A percentile compares a stretch with the other conserved stretches of the same genome.
Evolutionary conservation across 192 early-diverging fungal species (phyloP).

Genomic region (Lobosporangium transversale): DNA sequence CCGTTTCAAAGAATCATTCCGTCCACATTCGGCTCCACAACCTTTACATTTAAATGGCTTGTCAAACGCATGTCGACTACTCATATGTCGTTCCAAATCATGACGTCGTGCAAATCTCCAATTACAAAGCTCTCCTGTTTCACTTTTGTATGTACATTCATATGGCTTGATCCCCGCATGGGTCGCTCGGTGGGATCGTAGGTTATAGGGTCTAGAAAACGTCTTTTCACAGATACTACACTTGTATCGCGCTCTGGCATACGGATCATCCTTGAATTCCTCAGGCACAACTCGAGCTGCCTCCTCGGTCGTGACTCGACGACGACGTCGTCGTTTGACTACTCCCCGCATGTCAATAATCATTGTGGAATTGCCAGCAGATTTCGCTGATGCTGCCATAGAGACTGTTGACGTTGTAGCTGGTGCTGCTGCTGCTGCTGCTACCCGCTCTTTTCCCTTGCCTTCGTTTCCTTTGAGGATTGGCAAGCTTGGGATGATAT

Average conservation of each 20-base stretch:
- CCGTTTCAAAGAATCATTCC: constrained; percentile 4
- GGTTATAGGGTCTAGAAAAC: constrained; percentile 1
- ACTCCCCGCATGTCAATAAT: not conserved
- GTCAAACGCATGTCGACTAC: not conserved
- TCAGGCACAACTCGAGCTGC: not conserved
- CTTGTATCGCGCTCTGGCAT: constrained; percentile 1
- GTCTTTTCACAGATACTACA: constrained; percentile 4
- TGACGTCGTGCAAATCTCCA: constrained; percentile 1
- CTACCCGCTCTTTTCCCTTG: not conserved
- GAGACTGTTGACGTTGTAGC: too few relatives aligned
- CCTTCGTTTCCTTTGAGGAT: not conserved
- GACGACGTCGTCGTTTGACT: not conserved
- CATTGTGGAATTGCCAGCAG: not conserved
- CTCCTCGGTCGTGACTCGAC: constrained; percentile 6
- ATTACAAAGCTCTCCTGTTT: not conserved
- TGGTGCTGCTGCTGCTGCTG: not conserved
- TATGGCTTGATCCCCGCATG: constrained; percentile 4
- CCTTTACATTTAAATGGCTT: constrained; percentile 1
- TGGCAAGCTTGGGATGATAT: not conserved
- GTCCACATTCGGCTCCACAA: not conserved
- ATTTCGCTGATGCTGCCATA: not conserved
- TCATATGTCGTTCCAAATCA: constrained; percentile 1
- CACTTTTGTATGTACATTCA: not conserved
- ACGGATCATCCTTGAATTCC: not conserved
- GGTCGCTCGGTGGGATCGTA: constrained; percentile 5